Evolutionary conservation across 352 stramenopile species (phyloP).

Genomic region (Phytophthora aleatoria): DNA sequence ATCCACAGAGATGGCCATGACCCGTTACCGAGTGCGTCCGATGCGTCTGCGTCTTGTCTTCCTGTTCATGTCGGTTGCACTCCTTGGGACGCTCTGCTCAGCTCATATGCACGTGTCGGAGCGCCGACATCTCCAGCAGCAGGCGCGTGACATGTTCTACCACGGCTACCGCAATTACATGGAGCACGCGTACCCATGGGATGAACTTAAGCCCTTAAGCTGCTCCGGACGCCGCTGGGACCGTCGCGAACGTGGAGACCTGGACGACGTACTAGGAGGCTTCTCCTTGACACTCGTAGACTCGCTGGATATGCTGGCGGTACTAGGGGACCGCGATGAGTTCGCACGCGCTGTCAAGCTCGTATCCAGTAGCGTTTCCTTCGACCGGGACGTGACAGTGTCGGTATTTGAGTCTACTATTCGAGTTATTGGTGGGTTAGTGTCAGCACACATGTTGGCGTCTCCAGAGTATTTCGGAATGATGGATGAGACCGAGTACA

Average conservation of each 20-base stretch:
- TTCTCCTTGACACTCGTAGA: slow-evolving; percentile 89
- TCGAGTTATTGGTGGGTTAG: slow-evolving; percentile 89
- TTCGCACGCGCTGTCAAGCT: slow-evolving; percentile 76
- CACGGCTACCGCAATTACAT: slow-evolving; percentile 90
- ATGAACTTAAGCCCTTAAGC: slow-evolving; percentile 87
- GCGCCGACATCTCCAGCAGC: slow-evolving; percentile 64
- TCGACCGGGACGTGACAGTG: slow-evolving; percentile 90
- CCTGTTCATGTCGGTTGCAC: slow-evolving; percentile 9
- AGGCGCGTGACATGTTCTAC: slow-evolving; percentile 89
- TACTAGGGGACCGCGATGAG: slow-evolving; percentile 82
- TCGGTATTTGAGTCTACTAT: slow-evolving; percentile 95
- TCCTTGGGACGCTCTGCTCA: slow-evolving; percentile 11
- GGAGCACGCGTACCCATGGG: slow-evolving; percentile 86
- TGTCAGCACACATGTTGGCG: slow-evolving; percentile 91
- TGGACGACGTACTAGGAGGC: slow-evolving; percentile 86
- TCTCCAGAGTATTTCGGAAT: slow-evolving; percentile 59
- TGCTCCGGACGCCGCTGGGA: slow-evolving; percentile 83
- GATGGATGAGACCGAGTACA: slow-evolving; percentile 81
- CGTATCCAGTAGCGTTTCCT: slow-evolving; percentile 61
- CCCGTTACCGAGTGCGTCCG: background rate
- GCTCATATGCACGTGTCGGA: slow-evolving; percentile 76
- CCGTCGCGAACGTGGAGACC: slow-evolving; percentile 72
- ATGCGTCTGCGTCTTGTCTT: slow-evolving; percentile 28
- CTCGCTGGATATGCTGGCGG: slow-evolving; percentile 88
- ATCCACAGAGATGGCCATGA: slow-evolving; percentile 2